Evolutionary conservation across 768 basidiomycete species (phyloP).

Genomic region (Pisolithus sp.): DNA sequence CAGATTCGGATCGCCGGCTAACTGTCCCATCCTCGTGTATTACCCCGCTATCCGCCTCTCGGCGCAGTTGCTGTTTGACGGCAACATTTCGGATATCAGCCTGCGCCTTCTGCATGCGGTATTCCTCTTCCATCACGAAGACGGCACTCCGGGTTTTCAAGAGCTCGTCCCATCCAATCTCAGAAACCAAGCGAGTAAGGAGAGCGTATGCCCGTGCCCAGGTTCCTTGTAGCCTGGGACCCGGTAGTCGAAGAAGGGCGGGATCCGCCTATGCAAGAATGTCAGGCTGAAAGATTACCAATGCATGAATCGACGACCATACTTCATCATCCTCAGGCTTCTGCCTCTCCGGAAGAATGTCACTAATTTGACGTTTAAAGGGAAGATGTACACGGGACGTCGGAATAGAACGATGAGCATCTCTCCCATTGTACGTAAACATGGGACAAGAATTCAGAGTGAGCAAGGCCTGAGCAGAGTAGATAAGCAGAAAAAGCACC

Average conservation of each 20-base stretch:
- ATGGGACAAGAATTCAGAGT: slow-evolving; percentile 99
- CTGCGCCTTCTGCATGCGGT: slow-evolving; percentile 91
- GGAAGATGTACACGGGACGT: slow-evolving; percentile 82
- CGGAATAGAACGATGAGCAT: slow-evolving; percentile 79
- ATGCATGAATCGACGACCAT: slow-evolving; percentile 6
- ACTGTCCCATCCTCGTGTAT: slow-evolving; percentile 64
- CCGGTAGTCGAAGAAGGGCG: slow-evolving; percentile 88
- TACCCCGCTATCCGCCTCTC: slow-evolving; percentile 33
- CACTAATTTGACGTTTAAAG: slow-evolving; percentile 76
- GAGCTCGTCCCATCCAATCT: slow-evolving; percentile 98
- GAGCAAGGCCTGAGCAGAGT: slow-evolving; percentile 54
- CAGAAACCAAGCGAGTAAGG: slow-evolving; percentile 82
- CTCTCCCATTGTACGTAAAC: slow-evolving; percentile 98
- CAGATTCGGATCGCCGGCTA: slow-evolving; percentile 16
- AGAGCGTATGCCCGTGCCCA: slow-evolving; percentile 93
- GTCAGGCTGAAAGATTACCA: neutral
- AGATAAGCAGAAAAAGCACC: neutral
- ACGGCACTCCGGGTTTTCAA: slow-evolving; percentile 90
- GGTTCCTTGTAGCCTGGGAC: slow-evolving; percentile 89
- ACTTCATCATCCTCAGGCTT: slow-evolving; percentile 85
- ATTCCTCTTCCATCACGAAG: slow-evolving; percentile 99
- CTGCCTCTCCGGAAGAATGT: slow-evolving; percentile 81
- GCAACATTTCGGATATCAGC: slow-evolving; percentile 49
- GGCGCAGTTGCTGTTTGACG: slow-evolving; percentile 13
- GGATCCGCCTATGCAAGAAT: slow-evolving; percentile 67